Evolutionary conservation across 495 filamentous ascomycete species (phyloP).

Genomic region (Penicillium argentinense): DNA sequence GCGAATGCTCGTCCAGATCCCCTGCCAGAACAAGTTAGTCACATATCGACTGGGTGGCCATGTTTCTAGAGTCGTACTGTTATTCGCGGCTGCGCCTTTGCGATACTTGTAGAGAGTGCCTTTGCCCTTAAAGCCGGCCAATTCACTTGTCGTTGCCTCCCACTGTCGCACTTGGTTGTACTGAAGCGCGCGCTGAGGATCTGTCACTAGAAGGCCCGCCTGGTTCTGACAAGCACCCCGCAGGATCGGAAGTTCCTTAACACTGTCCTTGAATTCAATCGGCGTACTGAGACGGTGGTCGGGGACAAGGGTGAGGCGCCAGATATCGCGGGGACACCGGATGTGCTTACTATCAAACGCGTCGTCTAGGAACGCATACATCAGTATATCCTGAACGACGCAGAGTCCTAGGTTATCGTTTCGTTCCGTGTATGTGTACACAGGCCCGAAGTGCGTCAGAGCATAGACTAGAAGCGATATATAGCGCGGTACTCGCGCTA

Average conservation of each 20-base stretch:
- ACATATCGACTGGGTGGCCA: neutral
- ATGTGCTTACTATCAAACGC: slow-evolving; percentile 21
- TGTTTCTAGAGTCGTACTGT: slow-evolving; percentile 8
- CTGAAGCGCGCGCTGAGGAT: slow-evolving; percentile 7
- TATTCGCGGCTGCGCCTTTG: slow-evolving; percentile 20
- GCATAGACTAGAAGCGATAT: slow-evolving; percentile 7
- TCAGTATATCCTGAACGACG: slow-evolving; percentile 21
- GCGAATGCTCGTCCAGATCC: slow-evolving; percentile 21
- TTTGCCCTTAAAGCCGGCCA: slow-evolving; percentile 13
- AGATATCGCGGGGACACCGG: slow-evolving; percentile 20
- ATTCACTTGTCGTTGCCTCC: slow-evolving; percentile 8
- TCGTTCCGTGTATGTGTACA: slow-evolving; percentile 22
- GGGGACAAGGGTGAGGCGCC: slow-evolving; percentile 16
- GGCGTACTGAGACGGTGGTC: slow-evolving; percentile 20
- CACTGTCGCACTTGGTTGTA: slow-evolving; percentile 11
- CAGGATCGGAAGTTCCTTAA: slow-evolving; percentile 15
- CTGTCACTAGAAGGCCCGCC: slow-evolving; percentile 6
- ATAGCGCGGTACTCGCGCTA: slow-evolving; percentile 13
- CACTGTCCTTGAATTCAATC: slow-evolving; percentile 22
- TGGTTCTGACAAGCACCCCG: slow-evolving; percentile 2
- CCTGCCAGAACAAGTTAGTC: slow-evolving; percentile 13
- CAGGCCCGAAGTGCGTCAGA: slow-evolving; percentile 4
- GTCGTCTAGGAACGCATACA: slow-evolving; percentile 11
- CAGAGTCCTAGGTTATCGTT: slow-evolving; percentile 27
- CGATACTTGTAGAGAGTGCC: slow-evolving; percentile 26